Evolutionary conservation across 192 early-diverging fungal genomes (phyloP), one percentile per base, ranked within the genome.

Genomic region (Coemansia sp.): DNA sequence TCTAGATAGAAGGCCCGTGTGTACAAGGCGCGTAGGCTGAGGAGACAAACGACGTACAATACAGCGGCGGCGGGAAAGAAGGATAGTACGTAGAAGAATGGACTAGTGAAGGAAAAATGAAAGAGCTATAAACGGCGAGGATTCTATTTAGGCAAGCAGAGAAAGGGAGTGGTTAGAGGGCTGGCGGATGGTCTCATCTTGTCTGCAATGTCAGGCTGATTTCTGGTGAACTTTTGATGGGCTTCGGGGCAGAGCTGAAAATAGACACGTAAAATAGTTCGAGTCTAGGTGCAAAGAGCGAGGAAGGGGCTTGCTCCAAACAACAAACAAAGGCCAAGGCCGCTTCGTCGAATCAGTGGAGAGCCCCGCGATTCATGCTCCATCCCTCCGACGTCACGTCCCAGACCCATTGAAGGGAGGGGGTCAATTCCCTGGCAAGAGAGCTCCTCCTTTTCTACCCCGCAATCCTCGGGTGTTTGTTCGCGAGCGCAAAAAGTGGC

Each of bases 1-100:
- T 58, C 56, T 58, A 58, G 56, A 58, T 58, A 37, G 56, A 58
- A 38, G n/a, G 9, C 53, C 29, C 20, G 7, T 38, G n/a, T 22
- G 32, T 32, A 32, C 19, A 38, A 17, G n/a, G 35, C 20, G 19
- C 8, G 9, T 1, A 58, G 37, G 32, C n/a, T 19, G 32, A 38
- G 41, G 41, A 42, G 35, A 58, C 31, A 58, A n/a, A 58, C n/a
- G 31, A 5, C 3, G 15, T 9, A 38, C 35, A 58, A 58, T 35
- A 20, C 53, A 1, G 35, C 5, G 32, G 32, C 17, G 32, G 32
- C 2, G 32, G 37, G 37, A 38, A 35, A 35, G 2, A 35, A 35
- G 32, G 32, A 35, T 35, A 35, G 32, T 35, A 7, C 32, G 32
- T 35, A 7, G 32, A 35, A 35, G 32, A 35, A 35, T 35, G 32